Percentiles rank a stretch among this genome's conserved stretches.
Evolutionary conservation across 257 asterid genomes (phyloP).

Genomic region (Ballota nigra): DNA sequence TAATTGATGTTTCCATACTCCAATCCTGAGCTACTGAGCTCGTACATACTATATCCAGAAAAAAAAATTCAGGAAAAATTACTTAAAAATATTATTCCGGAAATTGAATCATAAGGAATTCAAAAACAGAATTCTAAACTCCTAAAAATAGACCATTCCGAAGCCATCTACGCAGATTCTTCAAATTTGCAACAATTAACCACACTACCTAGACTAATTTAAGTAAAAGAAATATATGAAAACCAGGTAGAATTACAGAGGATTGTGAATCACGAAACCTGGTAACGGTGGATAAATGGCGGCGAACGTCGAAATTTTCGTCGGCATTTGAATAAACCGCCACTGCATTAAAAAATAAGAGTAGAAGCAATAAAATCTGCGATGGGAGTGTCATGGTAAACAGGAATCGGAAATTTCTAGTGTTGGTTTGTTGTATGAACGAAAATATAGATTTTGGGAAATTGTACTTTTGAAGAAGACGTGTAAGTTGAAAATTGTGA

Average conservation of each 20-base stretch:
- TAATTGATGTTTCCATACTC: not conserved
- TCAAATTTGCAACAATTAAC: not conserved
- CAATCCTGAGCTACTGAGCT: not conserved
- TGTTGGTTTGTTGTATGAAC: not conserved
- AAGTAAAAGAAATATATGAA: not conserved
- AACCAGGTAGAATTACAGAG: not conserved
- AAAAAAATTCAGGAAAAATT: too few relatives aligned
- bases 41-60: not conserved
- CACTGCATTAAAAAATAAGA: slow-evolving; percentile 16
- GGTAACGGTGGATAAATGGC: slow-evolving; percentile 72
- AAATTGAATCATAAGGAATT: not conserved
- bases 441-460: not conserved
- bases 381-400: slow-evolving; percentile 33
- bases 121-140: not conserved
- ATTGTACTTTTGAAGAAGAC: not conserved
- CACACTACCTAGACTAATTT: not conserved
- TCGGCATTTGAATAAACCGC: slow-evolving; percentile 28
- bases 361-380: slow-evolving; percentile 19
- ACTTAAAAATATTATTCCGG: not conserved
- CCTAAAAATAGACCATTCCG: not conserved
- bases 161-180: not conserved
- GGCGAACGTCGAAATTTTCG: slow-evolving; percentile 69
- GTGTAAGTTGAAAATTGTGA: not conserved
- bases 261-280: slow-evolving; percentile 40
- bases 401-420: not conserved